phyloP scores from a whole-genome alignment of 768 basidiomycete species.

The Tylopilus rubrobrunneus region DNA sequence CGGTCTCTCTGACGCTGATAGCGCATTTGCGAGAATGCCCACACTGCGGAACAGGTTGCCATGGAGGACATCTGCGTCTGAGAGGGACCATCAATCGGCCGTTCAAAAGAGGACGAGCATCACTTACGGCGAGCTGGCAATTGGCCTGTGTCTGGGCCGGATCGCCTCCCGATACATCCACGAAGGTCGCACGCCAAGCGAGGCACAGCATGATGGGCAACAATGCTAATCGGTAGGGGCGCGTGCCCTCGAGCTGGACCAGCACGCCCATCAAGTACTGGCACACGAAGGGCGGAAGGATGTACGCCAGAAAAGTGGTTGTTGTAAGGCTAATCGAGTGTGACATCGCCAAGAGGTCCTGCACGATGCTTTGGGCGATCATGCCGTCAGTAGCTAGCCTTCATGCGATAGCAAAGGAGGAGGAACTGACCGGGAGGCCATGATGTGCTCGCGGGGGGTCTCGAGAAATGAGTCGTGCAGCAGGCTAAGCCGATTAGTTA shows the following conservation, averaged over 20 bases:
- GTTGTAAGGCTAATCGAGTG: constrained; percentile 6
- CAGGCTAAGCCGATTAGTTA: neutral
- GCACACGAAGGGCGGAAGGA: constrained; percentile 41
- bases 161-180: constrained; percentile 24
- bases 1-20: constrained; percentile 10
- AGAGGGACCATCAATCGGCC: neutral
- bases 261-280: constrained; percentile 55
- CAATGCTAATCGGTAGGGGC: constrained; percentile 41
- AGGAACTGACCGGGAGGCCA: neutral
- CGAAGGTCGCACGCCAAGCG: constrained; percentile 36
- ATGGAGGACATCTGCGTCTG: constrained; percentile 16
- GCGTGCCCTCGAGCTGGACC: constrained; percentile 43
- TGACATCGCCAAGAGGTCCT: constrained; percentile 5
- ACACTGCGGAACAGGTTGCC: constrained; percentile 13
- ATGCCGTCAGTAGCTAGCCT: neutral
- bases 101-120: neutral
- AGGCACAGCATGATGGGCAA: constrained; percentile 45
- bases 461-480: neutral
- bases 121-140: constrained; percentile 18
- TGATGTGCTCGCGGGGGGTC: neutral
- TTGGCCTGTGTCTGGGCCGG: constrained; percentile 13
- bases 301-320: constrained; percentile 29
- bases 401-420: neutral
- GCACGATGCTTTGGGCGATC: neutral
- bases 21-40: constrained; percentile 17